Percentiles rank a stretch among this genome's conserved stretches.
Conservation (phyloP, 352 stramenopile species). For the Globisporangium nodosum region DNA sequence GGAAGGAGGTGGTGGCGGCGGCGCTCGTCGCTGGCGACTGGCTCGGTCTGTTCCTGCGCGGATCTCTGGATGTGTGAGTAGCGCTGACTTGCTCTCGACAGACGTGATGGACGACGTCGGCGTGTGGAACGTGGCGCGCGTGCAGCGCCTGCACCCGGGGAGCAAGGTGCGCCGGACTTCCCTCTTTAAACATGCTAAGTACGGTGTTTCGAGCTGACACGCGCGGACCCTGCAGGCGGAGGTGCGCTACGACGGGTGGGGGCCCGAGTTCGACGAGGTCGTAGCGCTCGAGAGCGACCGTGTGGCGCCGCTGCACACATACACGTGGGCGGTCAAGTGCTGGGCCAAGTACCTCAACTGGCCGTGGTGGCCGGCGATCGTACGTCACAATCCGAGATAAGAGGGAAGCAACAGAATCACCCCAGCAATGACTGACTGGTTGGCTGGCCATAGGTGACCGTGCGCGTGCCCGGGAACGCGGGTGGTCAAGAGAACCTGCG, state of each 20-base stretch:
- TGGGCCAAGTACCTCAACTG: slow-evolving; percentile 83
- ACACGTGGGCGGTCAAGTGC: slow-evolving; percentile 70
- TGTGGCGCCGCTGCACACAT: slow-evolving; percentile 69
- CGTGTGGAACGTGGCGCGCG: slow-evolving; percentile 63
- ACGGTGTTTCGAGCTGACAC: background rate
- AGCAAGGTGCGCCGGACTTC: background rate
- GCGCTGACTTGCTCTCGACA: slow-evolving; percentile 8
- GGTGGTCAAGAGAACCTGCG: slow-evolving; percentile 33
- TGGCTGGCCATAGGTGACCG: slow-evolving; percentile 31
- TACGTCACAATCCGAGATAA: slow-evolving; percentile 14
- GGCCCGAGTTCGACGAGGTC: slow-evolving; percentile 46
- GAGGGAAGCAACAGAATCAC: no score
- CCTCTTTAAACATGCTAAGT: background rate
- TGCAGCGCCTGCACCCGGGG: slow-evolving; percentile 24
- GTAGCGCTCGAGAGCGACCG: slow-evolving; percentile 45
- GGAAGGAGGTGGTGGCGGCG: background rate
- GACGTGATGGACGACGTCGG: slow-evolving; percentile 60
- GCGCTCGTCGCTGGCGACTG: slow-evolving; percentile 11
- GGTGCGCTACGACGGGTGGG: slow-evolving; percentile 69
- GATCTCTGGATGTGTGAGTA: no score
- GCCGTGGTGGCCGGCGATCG: slow-evolving; percentile 66
- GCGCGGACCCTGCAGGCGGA: slow-evolving; percentile 24
- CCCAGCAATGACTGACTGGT: background rate
- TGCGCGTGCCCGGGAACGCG: slow-evolving; percentile 44
- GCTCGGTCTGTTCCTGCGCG: slow-evolving; percentile 3